phyloP scores from a whole-genome alignment of 1,284 basidiomycete genomes.

The Heterobasidion irregulare region DNA sequence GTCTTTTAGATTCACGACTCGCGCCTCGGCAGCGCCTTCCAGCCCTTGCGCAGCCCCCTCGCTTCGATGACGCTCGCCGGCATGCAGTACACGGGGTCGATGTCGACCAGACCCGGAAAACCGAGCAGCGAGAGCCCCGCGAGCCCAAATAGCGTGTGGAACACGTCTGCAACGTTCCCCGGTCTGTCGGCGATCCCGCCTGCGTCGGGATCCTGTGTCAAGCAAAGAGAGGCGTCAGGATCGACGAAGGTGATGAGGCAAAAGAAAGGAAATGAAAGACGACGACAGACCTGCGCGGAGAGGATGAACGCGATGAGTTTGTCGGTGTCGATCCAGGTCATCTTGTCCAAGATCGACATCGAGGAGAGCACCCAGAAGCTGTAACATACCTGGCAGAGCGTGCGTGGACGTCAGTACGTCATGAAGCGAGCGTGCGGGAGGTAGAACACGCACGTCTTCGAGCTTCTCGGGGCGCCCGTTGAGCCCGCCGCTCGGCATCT shows the following conservation, averaged over 20 bases:
- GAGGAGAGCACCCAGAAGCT: slow-evolving; percentile 95
- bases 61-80: slow-evolving; percentile 69
- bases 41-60: slow-evolving; percentile 60
- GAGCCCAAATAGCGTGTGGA: slow-evolving; percentile 91
- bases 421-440: neutral
- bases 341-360: slow-evolving; percentile 76
- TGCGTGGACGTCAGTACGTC: neutral
- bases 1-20: neutral
- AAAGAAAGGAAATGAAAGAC: neutral
- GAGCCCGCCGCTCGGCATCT: slow-evolving; percentile 87
- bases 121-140: slow-evolving; percentile 87
- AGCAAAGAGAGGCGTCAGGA: too few species aligned
- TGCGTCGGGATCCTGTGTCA: slow-evolving; percentile 69
- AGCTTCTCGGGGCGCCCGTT: slow-evolving; percentile 97
- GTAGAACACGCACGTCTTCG: slow-evolving; percentile 68
- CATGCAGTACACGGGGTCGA: slow-evolving; percentile 98
- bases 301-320: slow-evolving; percentile 82
- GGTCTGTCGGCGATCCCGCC: slow-evolving; percentile 95
- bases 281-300: slow-evolving; percentile 65
- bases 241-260: neutral
- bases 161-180: slow-evolving; percentile 92
- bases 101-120: slow-evolving; percentile 74
- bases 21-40: slow-evolving; percentile 45
- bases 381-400: slow-evolving; percentile 76
- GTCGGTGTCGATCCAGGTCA: slow-evolving; percentile 87